Base-by-base conservation (phyloP, 2,329 filamentous ascomycete genomes). In the Epichloe uncinata region DNA sequence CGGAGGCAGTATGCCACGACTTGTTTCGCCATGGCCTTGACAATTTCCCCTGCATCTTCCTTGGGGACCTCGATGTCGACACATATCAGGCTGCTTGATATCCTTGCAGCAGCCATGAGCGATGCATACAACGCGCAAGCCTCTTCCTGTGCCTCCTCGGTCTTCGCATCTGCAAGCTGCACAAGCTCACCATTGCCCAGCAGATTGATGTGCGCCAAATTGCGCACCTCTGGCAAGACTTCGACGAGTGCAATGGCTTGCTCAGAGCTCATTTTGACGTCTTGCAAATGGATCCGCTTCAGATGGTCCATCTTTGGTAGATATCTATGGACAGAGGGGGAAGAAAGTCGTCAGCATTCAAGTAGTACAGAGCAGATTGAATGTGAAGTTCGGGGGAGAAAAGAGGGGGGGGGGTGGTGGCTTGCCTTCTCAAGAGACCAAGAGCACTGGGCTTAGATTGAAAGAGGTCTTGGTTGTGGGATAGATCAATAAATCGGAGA, bases 91-190 rank as follows among this genome's bases (percentile, higher is more conserved):
- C 84, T 86, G 47, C 80, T 78, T 1, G 89, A 95, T 0, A 96
- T 78, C 48, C 90, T 81, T 1, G 88, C 84, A 0, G 91, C 91
- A 5, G 89, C 86, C 69, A 95, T 84, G 18, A 97, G 74, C 2
- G 90, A 95, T 1, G 93, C 89, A 63, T 95, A 97, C 6, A 97
- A 69, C 1, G 93, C 93, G 58, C 87, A 95, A 0, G 93, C 91
- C 66, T 97, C 91, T 67, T 97, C 91, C 65, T 96, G 88, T 1
- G 75, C 77, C 50, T 82, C 82, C 58, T 93, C 87, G 5, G 87
- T 86, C 47, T 75, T 85, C 0, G 88, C 85, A 53, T 81, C 77
- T 5, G 88, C 84, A 22, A 95, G 75, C 44, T 77, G 77, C 20
- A 78, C 72, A 4, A 96, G 70, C 53, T 81, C 75, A 0, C 81